These are phyloP conservation scores for Graphilbum fragrans DNA, from an alignment of 2,329 filamentous ascomycete genomes.

Conservation along the genomic window DNA sequence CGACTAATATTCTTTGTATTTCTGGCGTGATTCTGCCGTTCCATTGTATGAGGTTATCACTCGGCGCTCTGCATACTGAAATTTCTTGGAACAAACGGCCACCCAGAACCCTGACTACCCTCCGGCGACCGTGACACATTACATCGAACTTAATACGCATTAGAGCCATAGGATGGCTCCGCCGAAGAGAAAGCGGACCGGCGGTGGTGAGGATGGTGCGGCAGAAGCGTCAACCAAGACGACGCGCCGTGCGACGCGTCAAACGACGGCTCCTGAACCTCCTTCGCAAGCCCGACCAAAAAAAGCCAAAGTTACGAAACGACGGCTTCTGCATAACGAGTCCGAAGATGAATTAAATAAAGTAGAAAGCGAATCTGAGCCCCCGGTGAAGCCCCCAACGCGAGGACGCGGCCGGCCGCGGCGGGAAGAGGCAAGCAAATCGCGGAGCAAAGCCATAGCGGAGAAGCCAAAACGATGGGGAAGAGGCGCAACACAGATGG, in stretches of 20 bases:
- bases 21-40: too few relatives aligned
- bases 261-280: slow-evolving; percentile 20
- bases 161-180: slow-evolving; percentile 12
- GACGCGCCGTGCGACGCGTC: slow-evolving; percentile 21
- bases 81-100: too few relatives aligned
- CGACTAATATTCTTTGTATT: too few relatives aligned
- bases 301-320: too few relatives aligned
- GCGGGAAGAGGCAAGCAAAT: not conserved
- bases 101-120: too few relatives aligned
- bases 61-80: too few relatives aligned
- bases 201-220: slow-evolving; percentile 8
- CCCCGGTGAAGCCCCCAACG: not conserved
- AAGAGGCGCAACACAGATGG: too few relatives aligned
- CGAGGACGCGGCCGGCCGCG: slow-evolving; percentile 1
- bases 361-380: not conserved
- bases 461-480: too few relatives aligned
- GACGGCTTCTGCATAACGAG: too few relatives aligned
- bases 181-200: slow-evolving; percentile 19
- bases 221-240: slow-evolving; percentile 2
- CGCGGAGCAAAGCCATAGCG: too few relatives aligned
- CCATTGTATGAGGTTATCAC: too few relatives aligned
- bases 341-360: not conserved
- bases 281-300: slow-evolving; percentile 11
- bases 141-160: not conserved
- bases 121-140: too few relatives aligned